Percentiles rank a stretch among this genome's conserved stretches.
Evolutionary conservation across 1,139 yeast species (phyloP).

Genomic region (Pichia sp.): DNA sequence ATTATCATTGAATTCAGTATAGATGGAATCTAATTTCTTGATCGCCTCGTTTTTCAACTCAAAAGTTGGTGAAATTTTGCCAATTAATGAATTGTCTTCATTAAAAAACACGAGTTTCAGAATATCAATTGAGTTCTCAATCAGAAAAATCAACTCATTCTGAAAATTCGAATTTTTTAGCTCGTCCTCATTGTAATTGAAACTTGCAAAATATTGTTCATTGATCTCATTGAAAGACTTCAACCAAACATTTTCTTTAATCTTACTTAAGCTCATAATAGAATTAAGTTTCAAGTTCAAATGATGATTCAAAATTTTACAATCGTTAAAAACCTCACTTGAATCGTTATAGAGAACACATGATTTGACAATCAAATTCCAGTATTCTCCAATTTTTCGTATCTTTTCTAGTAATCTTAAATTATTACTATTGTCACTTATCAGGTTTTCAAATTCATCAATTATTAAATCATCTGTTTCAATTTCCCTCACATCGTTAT

Average conservation of each 20-base stretch:
- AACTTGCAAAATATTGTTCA: constrained; percentile 20
- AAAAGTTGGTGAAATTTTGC: constrained; percentile 12
- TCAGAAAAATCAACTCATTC: constrained; percentile 17
- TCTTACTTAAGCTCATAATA: constrained; percentile 22
- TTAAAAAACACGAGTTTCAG: constrained; percentile 23
- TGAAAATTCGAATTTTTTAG: constrained; percentile 18
- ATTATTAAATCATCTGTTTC: constrained; percentile 1
- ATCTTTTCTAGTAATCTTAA: neutral
- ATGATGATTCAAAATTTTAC: constrained; percentile 24
- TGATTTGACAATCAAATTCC: constrained; percentile 23
- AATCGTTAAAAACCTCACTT: constrained; percentile 23
- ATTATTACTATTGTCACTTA: neutral
- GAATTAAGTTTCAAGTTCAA: constrained; percentile 23
- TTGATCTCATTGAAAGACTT: constrained; percentile 25
- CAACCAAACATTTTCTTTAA: constrained; percentile 29
- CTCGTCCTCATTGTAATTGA: constrained; percentile 19
- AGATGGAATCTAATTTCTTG: constrained; percentile 11
- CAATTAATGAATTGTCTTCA: constrained; percentile 13
- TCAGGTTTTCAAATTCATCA: constrained; percentile 9
- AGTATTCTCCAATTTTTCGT: constrained; percentile 21
- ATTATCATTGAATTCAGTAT: constrained; percentile 5
- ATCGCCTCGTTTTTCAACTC: constrained; percentile 9
- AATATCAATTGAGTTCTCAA: constrained; percentile 22
- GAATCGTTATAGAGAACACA: constrained; percentile 21
- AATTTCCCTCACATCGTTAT: neutral